These are phyloP conservation scores for Coniochaeta pulveracea DNA, from an alignment of 2,329 filamentous ascomycete species.

Conservation along the genomic window DNA sequence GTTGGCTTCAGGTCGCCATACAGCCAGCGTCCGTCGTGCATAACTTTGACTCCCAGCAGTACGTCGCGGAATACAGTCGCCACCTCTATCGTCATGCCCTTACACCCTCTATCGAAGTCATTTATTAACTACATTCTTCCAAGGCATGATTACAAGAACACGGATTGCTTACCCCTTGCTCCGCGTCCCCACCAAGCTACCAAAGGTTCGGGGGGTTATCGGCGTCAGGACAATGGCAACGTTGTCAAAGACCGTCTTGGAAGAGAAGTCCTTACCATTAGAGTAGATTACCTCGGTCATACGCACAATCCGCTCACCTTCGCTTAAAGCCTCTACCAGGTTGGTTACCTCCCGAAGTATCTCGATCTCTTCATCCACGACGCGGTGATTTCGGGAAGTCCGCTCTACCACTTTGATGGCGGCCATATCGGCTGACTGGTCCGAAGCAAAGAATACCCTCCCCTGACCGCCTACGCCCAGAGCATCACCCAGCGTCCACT, in stretches of 20 bases:
- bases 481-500: conserved; percentile 3
- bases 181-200: conserved; percentile 4
- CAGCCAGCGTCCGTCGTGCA: not conserved
- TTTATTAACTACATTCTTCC: conserved; percentile 2
- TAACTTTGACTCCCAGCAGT: not conserved
- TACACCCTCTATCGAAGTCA: conserved; percentile 4
- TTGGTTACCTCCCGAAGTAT: conserved; percentile 2
- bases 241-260: conserved; percentile 5
- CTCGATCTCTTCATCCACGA: not conserved
- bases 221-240: conserved; percentile 4
- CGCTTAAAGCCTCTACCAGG: conserved; percentile 3
- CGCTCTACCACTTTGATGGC: not conserved
- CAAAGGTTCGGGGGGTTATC: conserved; percentile 3
- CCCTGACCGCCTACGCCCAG: conserved; percentile 1
- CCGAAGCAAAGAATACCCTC: conserved; percentile 3
- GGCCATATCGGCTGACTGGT: not conserved
- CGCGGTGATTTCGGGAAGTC: not conserved
- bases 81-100: conserved; percentile 4
- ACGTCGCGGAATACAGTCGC: not conserved
- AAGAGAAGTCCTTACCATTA: conserved; percentile 3
- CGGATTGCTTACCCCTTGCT: conserved; percentile 4
- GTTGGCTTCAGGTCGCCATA: conserved; percentile 2
- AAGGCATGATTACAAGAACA: conserved; percentile 4
- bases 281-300: conserved; percentile 4
- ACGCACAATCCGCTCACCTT: conserved; percentile 3